These are phyloP conservation scores for Lepidium sativum DNA, from an alignment of 345 rosid species.

Conservation along the genomic window DNA sequence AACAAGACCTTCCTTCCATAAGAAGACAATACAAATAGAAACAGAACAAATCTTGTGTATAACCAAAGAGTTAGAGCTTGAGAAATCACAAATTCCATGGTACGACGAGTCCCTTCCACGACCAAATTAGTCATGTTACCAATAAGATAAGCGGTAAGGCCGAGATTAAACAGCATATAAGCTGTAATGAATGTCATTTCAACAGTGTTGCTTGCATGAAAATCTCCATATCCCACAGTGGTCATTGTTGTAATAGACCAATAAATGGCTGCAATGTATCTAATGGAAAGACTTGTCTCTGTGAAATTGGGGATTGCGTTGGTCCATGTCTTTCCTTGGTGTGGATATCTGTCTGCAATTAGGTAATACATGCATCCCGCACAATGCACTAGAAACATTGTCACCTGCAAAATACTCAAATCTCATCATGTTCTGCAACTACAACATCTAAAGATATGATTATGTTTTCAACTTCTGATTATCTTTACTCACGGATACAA, in stretches of 20 bases:
- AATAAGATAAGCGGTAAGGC: constrained; percentile 77
- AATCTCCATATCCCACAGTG: constrained; percentile 94
- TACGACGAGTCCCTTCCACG: constrained; percentile 92
- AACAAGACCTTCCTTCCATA: not conserved
- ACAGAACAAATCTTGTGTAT: not conserved
- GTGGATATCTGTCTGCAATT: constrained; percentile 74
- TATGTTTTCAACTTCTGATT: not conserved
- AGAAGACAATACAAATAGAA: constrained; percentile 1
- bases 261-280: constrained; percentile 71
- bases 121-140: constrained; percentile 96
- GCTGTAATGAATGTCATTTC: constrained; percentile 74
- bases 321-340: constrained; percentile 70
- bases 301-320: constrained; percentile 62
- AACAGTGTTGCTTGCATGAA: constrained; percentile 72
- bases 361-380: constrained; percentile 82
- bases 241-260: constrained; percentile 99
- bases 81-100: constrained; percentile 84
- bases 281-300: constrained; percentile 58
- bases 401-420: constrained; percentile 42
- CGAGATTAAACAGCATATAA: constrained; percentile 94
- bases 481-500: constrained; percentile 45
- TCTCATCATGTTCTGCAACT: constrained; percentile 1
- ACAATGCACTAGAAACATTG: constrained; percentile 66
- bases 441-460: not conserved
- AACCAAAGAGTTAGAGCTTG: not conserved